Percentiles rank a stretch among this genome's conserved stretches.
phyloP scores from a whole-genome alignment of 1,284 basidiomycete species.

The Cystobasidiaceae sp. region DNA sequence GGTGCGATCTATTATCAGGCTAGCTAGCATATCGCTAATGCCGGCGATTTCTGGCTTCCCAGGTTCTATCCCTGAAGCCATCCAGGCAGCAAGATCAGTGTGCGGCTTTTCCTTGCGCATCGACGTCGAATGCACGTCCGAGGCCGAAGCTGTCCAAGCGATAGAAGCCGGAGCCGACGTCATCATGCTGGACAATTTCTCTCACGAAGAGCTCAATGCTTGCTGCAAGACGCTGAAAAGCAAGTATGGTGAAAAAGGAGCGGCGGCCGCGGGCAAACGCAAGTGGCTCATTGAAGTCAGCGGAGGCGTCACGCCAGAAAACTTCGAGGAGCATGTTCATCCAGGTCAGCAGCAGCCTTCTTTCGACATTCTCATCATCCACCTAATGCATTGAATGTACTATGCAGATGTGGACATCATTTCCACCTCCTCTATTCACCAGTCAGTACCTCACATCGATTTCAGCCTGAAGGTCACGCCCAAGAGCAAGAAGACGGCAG shows the following conservation, averaged over 20 bases:
- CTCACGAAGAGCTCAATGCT: constrained; percentile 63
- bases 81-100: constrained; percentile 75
- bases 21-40: too few species aligned
- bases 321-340: constrained; percentile 55
- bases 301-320: constrained; percentile 82
- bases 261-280: constrained; percentile 48
- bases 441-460: constrained; percentile 85
- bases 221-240: constrained; percentile 67
- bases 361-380: background rate
- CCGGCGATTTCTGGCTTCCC: too few species aligned
- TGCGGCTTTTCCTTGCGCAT: constrained; percentile 89
- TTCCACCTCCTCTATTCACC: constrained; percentile 83
- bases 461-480: constrained; percentile 87
- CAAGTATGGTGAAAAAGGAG: constrained; percentile 50
- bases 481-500: constrained; percentile 22
- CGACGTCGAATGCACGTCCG: constrained; percentile 87
- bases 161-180: constrained; percentile 95
- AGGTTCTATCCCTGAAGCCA: constrained; percentile 84
- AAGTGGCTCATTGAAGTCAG: constrained; percentile 86
- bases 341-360: constrained; percentile 10
- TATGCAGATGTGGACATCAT: constrained; percentile 85
- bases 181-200: constrained; percentile 96
- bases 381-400: background rate
- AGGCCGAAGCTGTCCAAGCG: constrained; percentile 88
- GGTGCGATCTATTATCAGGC: too few species aligned